A percentile compares a stretch with the other conserved stretches of the same genome.
phyloP scores from a whole-genome alignment of 257 asterid genomes.

The Osmanthus fragrans region DNA sequence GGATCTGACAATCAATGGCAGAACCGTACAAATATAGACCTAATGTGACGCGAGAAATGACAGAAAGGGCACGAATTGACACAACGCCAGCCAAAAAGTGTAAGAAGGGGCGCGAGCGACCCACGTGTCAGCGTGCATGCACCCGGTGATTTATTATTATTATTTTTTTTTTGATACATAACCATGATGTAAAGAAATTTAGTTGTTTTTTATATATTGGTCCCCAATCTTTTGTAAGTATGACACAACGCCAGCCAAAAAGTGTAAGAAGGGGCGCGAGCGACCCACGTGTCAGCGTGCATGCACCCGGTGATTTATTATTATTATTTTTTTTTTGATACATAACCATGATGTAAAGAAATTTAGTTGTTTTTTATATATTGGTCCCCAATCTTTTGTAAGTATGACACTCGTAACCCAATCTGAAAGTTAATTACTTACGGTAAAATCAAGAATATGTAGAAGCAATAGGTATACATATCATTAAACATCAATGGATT shows the following conservation, averaged over 20 bases:
- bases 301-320: conserved; percentile 24
- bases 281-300: conserved; percentile 59
- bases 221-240: too few relatives aligned
- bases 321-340: background rate
- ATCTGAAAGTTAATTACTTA: too few relatives aligned
- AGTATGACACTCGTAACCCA: too few relatives aligned
- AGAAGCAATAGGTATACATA: too few relatives aligned
- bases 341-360: background rate
- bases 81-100: conserved; percentile 27
- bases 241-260: conserved; percentile 27
- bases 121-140: conserved; percentile 66
- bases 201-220: too few relatives aligned
- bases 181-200: too few relatives aligned
- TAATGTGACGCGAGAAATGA: conserved; percentile 36
- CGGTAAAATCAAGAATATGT: too few relatives aligned
- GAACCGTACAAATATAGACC: conserved; percentile 27
- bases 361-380: too few relatives aligned
- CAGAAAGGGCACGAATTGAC: conserved; percentile 37
- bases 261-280: conserved; percentile 1
- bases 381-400: too few relatives aligned
- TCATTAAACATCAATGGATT: too few relatives aligned
- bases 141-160: background rate
- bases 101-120: conserved; percentile 10
- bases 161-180: background rate
- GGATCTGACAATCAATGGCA: conserved; percentile 26